Conservation (phyloP, 768 basidiomycete genomes). For the Clitopilus passeckerianus region DNA sequence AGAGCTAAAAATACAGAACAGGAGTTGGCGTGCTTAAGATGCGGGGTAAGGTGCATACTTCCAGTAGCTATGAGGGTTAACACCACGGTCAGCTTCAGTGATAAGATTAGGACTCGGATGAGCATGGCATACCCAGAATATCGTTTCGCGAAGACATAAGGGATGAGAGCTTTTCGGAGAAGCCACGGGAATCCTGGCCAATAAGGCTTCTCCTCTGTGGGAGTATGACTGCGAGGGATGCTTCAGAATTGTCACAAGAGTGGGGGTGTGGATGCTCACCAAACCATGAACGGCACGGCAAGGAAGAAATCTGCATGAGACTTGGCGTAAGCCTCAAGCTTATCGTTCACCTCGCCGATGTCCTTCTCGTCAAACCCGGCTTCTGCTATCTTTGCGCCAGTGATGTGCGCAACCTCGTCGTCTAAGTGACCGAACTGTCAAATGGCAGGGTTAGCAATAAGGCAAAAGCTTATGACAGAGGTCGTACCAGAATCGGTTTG, state of each 20-base stretch:
- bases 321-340: conserved; percentile 24
- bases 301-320: conserved; percentile 27
- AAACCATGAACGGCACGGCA: conserved; percentile 29
- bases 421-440: conserved; percentile 31
- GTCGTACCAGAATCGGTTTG: conserved; percentile 23
- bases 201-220: conserved; percentile 27
- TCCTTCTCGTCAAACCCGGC: conserved; percentile 22
- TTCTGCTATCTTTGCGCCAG: conserved; percentile 21
- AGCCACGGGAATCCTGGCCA: conserved; percentile 36
- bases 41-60: not conserved
- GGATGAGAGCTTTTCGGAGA: conserved; percentile 27
- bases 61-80: not conserved
- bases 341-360: conserved; percentile 18
- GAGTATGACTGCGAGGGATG: conserved; percentile 26
- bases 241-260: not conserved
- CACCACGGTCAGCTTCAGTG: not conserved
- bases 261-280: conserved; percentile 8
- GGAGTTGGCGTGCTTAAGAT: not conserved
- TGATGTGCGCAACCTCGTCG: conserved; percentile 29
- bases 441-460: not conserved
- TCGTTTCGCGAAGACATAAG: conserved; percentile 27
- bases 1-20: not conserved
- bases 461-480: not conserved
- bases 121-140: conserved; percentile 25
- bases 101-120: not conserved